A percentile compares a stretch with the other conserved stretches of the same genome.
These are phyloP conservation scores for Arabis hirsuta DNA, from an alignment of 345 rosid genomes.

Conservation along the genomic window DNA sequence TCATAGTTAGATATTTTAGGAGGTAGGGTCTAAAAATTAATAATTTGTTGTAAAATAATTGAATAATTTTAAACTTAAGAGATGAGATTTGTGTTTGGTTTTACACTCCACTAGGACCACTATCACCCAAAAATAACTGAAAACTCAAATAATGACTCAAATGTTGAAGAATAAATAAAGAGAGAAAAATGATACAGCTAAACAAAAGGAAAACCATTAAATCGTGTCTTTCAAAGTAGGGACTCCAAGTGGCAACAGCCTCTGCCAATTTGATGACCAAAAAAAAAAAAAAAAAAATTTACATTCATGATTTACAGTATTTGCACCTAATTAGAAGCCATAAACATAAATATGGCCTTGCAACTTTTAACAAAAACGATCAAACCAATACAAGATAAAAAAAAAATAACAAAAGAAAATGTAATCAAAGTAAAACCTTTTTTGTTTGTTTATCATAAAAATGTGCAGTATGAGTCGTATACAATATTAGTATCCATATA, in stretches of 20 bases:
- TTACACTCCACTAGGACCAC: constrained; percentile 37
- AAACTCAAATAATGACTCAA: constrained; percentile 16
- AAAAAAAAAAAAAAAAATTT: no score
- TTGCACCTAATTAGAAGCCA: neutral
- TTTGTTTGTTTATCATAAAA: no score
- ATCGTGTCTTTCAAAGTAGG: constrained; percentile 40
- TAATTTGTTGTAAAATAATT: neutral
- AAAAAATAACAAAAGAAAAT: neutral
- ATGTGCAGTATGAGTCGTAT: no score
- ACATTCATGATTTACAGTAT: neutral
- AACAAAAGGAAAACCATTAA: constrained; percentile 43
- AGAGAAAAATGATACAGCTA: constrained; percentile 30
- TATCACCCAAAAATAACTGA: constrained; percentile 40
- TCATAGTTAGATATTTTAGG: constrained; percentile 31
- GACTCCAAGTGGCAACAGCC: constrained; percentile 32
- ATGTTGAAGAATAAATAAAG: neutral
- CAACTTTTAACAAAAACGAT: neutral
- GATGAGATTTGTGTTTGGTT: constrained; percentile 38
- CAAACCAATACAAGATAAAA: neutral
- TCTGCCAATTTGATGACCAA: neutral
- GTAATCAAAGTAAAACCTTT: no score
- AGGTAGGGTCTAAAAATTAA: constrained; percentile 20
- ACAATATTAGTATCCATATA: no score
- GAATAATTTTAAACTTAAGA: neutral
- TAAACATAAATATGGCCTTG: neutral